A percentile compares a stretch with the other conserved stretches of the same genome.
phyloP scores from a whole-genome alignment of 2,329 filamentous ascomycete species.

The Beauveria sp. region DNA sequence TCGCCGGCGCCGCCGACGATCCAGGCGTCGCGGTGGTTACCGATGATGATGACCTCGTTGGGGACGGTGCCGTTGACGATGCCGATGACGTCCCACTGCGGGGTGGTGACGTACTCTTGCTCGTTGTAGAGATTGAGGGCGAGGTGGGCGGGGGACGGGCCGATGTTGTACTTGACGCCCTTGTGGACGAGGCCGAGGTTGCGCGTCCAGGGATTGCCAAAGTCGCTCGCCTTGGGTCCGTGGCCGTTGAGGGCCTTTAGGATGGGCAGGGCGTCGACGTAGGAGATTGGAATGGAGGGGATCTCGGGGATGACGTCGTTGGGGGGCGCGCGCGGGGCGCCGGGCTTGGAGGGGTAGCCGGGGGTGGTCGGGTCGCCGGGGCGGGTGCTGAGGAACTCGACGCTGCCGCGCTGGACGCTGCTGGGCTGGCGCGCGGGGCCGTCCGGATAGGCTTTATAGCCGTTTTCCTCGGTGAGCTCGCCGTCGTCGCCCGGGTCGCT shows the following conservation, averaged over 20 bases:
- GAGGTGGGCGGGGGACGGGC: slow-evolving; percentile 66
- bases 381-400: slow-evolving; percentile 66
- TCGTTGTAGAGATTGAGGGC: slow-evolving; percentile 68
- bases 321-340: slow-evolving; percentile 66
- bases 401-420: slow-evolving; percentile 83
- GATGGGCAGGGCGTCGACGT: slow-evolving; percentile 75
- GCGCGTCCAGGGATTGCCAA: slow-evolving; percentile 63
- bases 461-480: slow-evolving; percentile 71
- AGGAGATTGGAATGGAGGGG: slow-evolving; percentile 86
- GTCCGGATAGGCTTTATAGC: slow-evolving; percentile 69
- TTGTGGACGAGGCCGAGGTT: slow-evolving; percentile 69
- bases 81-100: slow-evolving; percentile 87
- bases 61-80: slow-evolving; percentile 80
- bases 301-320: slow-evolving; percentile 70
- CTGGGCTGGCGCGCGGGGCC: slow-evolving; percentile 83
- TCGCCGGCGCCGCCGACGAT: slow-evolving; percentile 77
- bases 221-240: slow-evolving; percentile 67
- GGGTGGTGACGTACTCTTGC: slow-evolving; percentile 74
- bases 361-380: slow-evolving; percentile 82
- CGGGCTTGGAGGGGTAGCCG: slow-evolving; percentile 88
- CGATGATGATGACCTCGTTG: slow-evolving; percentile 80
- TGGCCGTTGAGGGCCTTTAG: slow-evolving; percentile 86
- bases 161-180: slow-evolving; percentile 77
- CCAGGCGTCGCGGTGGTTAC: slow-evolving; percentile 92
- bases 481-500: slow-evolving; percentile 87